Conservation (phyloP, 257 asterid genomes). For the Petrea volubilis region DNA sequence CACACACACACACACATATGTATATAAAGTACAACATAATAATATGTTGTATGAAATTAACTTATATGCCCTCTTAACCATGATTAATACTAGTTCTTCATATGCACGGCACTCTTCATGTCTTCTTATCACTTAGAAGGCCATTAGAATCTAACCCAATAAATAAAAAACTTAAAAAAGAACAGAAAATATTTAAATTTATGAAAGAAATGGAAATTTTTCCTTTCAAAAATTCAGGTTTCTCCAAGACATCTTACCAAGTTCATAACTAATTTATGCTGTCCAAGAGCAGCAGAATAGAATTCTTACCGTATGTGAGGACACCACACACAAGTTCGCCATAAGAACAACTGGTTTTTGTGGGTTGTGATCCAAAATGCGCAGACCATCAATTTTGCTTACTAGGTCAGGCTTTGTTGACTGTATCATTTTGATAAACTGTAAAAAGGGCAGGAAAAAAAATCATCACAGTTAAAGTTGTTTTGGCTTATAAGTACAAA, state of each 20-base stretch:
- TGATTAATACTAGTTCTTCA: not conserved
- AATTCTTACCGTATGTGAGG: conserved; percentile 85
- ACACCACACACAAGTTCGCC: conserved; percentile 98
- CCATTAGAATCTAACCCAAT: conserved; percentile 1
- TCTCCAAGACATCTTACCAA: not conserved
- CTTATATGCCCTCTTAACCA: not conserved
- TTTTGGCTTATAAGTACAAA: not conserved
- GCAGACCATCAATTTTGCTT: conserved; percentile 61
- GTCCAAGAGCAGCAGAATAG: conserved; percentile 14
- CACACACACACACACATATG: too few species aligned
- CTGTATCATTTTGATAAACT: conserved; percentile 70
- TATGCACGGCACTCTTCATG: not conserved
- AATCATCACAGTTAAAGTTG: conserved; percentile 12
- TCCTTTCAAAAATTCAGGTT: conserved; percentile 3
- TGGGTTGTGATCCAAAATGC: conserved; percentile 81
- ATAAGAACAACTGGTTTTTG: conserved; percentile 92
- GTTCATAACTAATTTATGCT: not conserved
- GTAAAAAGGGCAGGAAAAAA: conserved; percentile 36
- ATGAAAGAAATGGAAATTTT: not conserved
- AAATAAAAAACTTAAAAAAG: not conserved
- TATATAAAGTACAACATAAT: too few species aligned
- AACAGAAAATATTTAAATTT: too few species aligned
- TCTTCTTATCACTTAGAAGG: conserved; percentile 1
- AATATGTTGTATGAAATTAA: not conserved
- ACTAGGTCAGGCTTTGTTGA: conserved; percentile 82